Conservation (phyloP, 768 basidiomycete species). For the Brasilioporus rufonigricans region DNA sequence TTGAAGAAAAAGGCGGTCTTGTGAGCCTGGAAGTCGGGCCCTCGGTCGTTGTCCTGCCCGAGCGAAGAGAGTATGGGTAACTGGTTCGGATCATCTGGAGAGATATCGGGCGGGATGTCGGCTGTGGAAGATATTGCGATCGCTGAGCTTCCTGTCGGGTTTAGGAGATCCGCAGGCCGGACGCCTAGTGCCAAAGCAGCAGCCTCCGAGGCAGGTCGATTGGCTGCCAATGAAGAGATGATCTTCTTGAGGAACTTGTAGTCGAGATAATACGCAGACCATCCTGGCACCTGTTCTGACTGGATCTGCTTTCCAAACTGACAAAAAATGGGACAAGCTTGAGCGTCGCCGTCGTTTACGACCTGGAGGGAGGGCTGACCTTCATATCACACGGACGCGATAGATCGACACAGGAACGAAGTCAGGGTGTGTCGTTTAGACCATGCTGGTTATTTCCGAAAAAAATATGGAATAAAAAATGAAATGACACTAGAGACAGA, state of each 20-base stretch:
- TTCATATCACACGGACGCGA: conserved; percentile 28
- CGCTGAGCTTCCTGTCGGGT: conserved; percentile 32
- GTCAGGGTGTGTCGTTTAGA: conserved; percentile 19
- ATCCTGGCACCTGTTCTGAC: conserved; percentile 94
- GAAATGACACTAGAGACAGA: conserved; percentile 14
- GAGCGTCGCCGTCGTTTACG: background rate
- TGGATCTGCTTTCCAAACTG: conserved; percentile 99
- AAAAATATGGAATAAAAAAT: background rate
- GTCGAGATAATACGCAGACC: conserved; percentile 93
- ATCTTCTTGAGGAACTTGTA: conserved; percentile 99
- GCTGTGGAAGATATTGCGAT: conserved; percentile 27
- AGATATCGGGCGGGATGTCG: conserved; percentile 12
- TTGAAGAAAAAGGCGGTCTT: conserved; percentile 99
- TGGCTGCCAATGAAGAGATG: conserved; percentile 89
- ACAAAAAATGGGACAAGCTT: background rate
- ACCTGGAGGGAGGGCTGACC: conserved; percentile 17
- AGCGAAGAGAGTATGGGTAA: conserved; percentile 62
- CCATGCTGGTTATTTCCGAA: conserved; percentile 26
- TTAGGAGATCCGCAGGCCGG: conserved; percentile 58
- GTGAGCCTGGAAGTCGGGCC: conserved; percentile 88
- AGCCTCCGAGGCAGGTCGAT: conserved; percentile 87
- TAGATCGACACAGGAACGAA: conserved; percentile 3
- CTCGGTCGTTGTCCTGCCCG: conserved; percentile 67
- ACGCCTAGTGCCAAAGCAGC: conserved; percentile 81
- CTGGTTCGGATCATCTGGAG: conserved; percentile 42